Conservation (phyloP, 345 rosid species). For the Heritiera littoralis region DNA sequence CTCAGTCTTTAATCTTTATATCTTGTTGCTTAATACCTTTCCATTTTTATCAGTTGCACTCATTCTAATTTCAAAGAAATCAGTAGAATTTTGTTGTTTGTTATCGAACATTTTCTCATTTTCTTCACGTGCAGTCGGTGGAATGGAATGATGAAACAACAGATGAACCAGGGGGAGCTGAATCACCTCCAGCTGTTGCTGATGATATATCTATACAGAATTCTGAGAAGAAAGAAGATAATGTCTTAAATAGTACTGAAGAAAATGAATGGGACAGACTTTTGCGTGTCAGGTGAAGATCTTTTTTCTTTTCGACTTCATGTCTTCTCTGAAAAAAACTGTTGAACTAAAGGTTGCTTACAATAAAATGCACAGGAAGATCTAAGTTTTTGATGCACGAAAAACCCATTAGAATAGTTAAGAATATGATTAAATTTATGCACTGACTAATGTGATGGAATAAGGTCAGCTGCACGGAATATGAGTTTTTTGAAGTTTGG, state of each 20-base stretch:
- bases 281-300: conserved; percentile 79
- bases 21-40: not conserved
- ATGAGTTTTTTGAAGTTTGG: conserved; percentile 1
- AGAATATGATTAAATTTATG: conserved; percentile 16
- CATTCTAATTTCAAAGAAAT: conserved; percentile 2
- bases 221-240: conserved; percentile 76
- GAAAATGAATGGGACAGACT: conserved; percentile 99
- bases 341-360: conserved; percentile 6
- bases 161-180: conserved; percentile 80
- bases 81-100: not conserved
- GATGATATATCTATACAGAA: conserved; percentile 61
- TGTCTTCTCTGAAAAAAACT: conserved; percentile 1
- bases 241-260: conserved; percentile 45
- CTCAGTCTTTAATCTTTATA: not conserved
- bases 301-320: not conserved
- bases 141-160: conserved; percentile 95
- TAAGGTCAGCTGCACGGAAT: not conserved
- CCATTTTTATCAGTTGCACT: not conserved
- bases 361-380: conserved; percentile 11
- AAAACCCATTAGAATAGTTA: conserved; percentile 13
- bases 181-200: conserved; percentile 58
- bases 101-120: not conserved
- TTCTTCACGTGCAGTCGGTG: conserved; percentile 56
- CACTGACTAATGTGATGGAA: conserved; percentile 4
- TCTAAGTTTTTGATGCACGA: conserved; percentile 1